Base-by-base conservation (phyloP, 2,329 filamentous ascomycete species). In the Penicillium sp. region DNA sequence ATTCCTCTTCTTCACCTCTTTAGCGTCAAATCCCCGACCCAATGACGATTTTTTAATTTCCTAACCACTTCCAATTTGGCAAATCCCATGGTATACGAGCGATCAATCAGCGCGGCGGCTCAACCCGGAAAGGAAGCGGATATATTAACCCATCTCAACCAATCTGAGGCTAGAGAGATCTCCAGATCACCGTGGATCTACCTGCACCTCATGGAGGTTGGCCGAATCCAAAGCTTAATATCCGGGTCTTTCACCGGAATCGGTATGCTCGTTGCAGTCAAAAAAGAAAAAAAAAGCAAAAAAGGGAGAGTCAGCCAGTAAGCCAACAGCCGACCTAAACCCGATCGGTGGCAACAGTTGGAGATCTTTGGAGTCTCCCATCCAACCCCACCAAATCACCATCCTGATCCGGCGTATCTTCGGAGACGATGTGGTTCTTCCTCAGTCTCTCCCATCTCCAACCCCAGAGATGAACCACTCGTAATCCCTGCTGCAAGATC, bases 131-230 rank as follows among this genome's bases (percentile, higher is more conserved):
- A 10, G 18, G 11, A 9, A 40, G 38, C 24, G 24, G 24, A 27
- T 27, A 27, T 27, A 27, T 27, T 27, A 5, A 5, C n/a, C 14
- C 42, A 32, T 10, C 14, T 9, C 13, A 24, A 9, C 13, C n/a
- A 34, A 6, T 29, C 22, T 27, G 39, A 16, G 42, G 42, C 42
- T 31, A 39, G 31, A 43, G n/a, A 40, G 39, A 55, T 58, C 56
- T 59, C 56, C 58, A 38, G 61, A 62, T 64, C 54, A 50, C 41
- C 60, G 27, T 58, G 53, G 60, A 52, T 61, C 60, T 45, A 1
- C 54, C 24, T 56, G 54, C 54, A 58, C 34, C 58, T 53, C 58
- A 58, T 58, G 58, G 45, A 29, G 43, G 36, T 40, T 56, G 45
- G 49, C 36, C 27, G 27, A 44, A 27, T 3, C 27, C 44, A 45